Evolutionary conservation across 495 filamentous ascomycete genomes (phyloP).

Genomic region (Melanomma pulvis-pyrius): DNA sequence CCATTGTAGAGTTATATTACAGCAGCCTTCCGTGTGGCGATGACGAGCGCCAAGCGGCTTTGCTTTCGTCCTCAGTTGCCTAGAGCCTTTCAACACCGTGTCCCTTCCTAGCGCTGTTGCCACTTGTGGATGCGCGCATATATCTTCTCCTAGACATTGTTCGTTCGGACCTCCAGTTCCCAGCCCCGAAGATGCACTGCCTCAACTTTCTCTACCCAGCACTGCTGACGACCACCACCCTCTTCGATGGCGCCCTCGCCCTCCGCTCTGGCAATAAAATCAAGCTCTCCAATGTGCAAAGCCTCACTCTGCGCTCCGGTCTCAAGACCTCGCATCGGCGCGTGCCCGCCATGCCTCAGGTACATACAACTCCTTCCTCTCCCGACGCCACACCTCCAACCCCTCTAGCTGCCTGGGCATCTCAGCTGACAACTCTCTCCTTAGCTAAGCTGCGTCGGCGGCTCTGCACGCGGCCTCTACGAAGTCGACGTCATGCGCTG

Average conservation of each 20-base stretch:
- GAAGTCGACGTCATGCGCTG: conserved; percentile 82
- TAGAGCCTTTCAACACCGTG: conserved; percentile 23
- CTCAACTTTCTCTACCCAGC: conserved; percentile 46
- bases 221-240: conserved; percentile 40
- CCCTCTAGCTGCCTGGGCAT: conserved; percentile 7
- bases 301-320: conserved; percentile 71
- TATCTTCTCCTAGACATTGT: background rate
- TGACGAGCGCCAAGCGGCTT: conserved; percentile 35
- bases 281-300: conserved; percentile 74
- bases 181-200: conserved; percentile 41
- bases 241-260: conserved; percentile 33
- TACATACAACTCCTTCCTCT: conserved; percentile 21
- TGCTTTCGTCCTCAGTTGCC: conserved; percentile 5
- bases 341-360: conserved; percentile 73
- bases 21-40: background rate
- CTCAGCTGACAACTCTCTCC: no score
- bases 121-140: conserved; percentile 3
- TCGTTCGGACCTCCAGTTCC: background rate
- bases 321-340: conserved; percentile 73
- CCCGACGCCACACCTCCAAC: background rate
- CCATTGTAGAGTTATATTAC: background rate
- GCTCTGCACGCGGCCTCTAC: conserved; percentile 64
- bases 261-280: conserved; percentile 61
- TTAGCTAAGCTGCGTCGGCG: conserved; percentile 76
- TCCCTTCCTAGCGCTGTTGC: conserved; percentile 22